Percentiles rank a stretch among this genome's conserved stretches.
These are phyloP conservation scores for Cajanus cajan DNA, from an alignment of 306 rosid genomes.

Conservation along the genomic window DNA sequence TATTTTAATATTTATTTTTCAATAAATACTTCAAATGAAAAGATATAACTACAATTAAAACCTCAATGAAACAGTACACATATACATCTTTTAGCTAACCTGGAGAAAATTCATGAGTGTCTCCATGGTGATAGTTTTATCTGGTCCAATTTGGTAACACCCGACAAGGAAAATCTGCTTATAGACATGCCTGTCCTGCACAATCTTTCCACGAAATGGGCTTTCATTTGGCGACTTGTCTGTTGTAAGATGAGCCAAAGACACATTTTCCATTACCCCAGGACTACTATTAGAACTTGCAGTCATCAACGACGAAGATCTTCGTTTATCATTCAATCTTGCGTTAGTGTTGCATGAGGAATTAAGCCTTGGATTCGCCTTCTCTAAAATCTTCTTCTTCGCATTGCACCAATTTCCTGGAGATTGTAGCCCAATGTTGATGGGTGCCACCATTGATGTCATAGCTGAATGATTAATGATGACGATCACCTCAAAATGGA, in stretches of 20 bases:
- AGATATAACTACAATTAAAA: no score
- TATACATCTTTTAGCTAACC: no score
- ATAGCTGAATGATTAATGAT: background rate
- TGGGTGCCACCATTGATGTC: slow-evolving; percentile 39
- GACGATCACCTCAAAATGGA: no score
- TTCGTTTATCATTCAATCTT: background rate
- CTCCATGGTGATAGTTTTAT: slow-evolving; percentile 61
- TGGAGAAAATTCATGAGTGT: slow-evolving; percentile 59
- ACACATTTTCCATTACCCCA: background rate
- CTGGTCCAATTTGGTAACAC: slow-evolving; percentile 61
- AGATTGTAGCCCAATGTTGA: slow-evolving; percentile 1
- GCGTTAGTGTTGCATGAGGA: background rate
- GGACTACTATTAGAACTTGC: background rate
- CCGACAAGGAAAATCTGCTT: slow-evolving; percentile 28
- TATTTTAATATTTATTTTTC: no score
- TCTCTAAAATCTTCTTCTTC: slow-evolving; percentile 15
- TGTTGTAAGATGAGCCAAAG: background rate
- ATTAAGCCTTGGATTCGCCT: background rate
- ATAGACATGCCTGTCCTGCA: slow-evolving; percentile 46
- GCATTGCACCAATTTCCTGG: slow-evolving; percentile 3
- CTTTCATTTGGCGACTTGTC: background rate
- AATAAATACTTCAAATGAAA: no score
- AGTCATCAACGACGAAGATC: slow-evolving; percentile 8
- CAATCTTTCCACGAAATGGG: slow-evolving; percentile 57
- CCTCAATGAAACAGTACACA: no score